Base-by-base conservation (phyloP, 129 eudicot species). In the Silybum marianum region DNA sequence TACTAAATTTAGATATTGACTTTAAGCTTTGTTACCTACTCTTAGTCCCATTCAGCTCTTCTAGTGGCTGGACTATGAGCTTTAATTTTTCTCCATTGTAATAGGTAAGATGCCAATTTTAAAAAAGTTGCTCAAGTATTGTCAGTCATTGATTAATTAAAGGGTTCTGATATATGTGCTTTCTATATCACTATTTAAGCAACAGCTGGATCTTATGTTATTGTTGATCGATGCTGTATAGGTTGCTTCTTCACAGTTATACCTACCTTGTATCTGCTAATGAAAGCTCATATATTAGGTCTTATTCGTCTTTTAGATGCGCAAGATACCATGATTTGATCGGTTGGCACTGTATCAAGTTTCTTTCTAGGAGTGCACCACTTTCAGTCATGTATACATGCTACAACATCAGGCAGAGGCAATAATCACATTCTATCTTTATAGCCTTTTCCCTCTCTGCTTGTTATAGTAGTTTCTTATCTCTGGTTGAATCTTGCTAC, bases 161-260 rank as follows among this genome's bases (percentile, higher is more conserved):
- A 75, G 69, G 79, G 39, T 18, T 75, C 40, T 65, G 46, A 58
- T 54, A n/a, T 51, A 58, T 62, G 65, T 28, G 75, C 30, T 78
- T 10, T 79, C 76, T 79, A 32, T 69, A 46, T n/a, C 10, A 54
- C 66, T 58, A 1, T 46, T n/a, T 18, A 30, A 69, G 36, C 34
- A 62, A 16, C 6, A 62, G 40, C 23, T 62, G 80, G 22, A 21
- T 62, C 80, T 22, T 76, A 34, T 76, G 38, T n/a, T n/a, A n/a
- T n/a, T n/a, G n/a, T 28, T 34, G 72, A 6, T 76, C 34, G 22
- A 2, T 34, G 38, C 21, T 63, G 23, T 65, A 23, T 65, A 21
- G 30, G 69, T 3, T 19, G 28, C 28, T 23, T 65, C 23, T 30
- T 71, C 39, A 74, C 78, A 7, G 78, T 74, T 74, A 73, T 62